Evolutionary conservation across 2,329 filamentous ascomycete genomes (phyloP).

Genomic region (Aspergillus pseudoviridinutans): DNA sequence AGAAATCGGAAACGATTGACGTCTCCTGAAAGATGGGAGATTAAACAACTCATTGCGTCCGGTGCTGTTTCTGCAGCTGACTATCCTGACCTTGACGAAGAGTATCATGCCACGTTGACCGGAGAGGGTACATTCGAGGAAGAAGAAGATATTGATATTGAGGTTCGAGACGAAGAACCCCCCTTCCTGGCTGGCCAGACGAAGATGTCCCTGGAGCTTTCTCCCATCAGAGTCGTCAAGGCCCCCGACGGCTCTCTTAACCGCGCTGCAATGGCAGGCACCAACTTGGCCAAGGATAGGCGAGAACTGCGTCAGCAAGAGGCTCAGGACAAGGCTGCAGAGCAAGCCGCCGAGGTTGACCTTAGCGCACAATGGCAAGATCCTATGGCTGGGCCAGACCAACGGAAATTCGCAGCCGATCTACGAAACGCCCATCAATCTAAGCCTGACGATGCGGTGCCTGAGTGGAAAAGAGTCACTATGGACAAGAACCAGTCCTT

Average conservation of each 20-base stretch:
- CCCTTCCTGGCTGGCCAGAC: conserved; percentile 95
- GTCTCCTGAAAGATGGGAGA: conserved; percentile 95
- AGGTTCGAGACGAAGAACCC: conserved; percentile 92
- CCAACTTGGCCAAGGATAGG: conserved; percentile 80
- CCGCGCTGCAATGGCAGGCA: conserved; percentile 89
- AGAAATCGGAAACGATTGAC: conserved; percentile 87
- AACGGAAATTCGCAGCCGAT: conserved; percentile 85
- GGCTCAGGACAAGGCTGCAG: conserved; percentile 69
- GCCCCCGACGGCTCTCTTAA: conserved; percentile 98
- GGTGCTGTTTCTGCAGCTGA: conserved; percentile 89
- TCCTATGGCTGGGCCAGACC: conserved; percentile 83
- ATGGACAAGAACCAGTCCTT: conserved; percentile 74
- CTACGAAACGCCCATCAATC: conserved; percentile 61
- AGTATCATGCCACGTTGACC: conserved; percentile 81
- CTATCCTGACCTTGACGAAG: conserved; percentile 90
- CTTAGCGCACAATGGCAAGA: conserved; percentile 92
- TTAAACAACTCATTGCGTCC: conserved; percentile 91
- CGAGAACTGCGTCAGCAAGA: conserved; percentile 87
- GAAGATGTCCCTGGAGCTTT: conserved; percentile 90
- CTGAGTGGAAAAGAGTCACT: conserved; percentile 88
- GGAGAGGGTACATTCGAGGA: conserved; percentile 86
- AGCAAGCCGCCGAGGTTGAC: conserved; percentile 73
- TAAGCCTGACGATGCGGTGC: conserved; percentile 63
- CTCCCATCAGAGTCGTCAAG: conserved; percentile 93
- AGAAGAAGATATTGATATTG: conserved; percentile 95